Percentiles rank a stretch among this genome's conserved stretches.
Evolutionary conservation across 2,329 filamentous ascomycete species (phyloP).

Genomic region (Ophiostoma himal-ulmi): DNA sequence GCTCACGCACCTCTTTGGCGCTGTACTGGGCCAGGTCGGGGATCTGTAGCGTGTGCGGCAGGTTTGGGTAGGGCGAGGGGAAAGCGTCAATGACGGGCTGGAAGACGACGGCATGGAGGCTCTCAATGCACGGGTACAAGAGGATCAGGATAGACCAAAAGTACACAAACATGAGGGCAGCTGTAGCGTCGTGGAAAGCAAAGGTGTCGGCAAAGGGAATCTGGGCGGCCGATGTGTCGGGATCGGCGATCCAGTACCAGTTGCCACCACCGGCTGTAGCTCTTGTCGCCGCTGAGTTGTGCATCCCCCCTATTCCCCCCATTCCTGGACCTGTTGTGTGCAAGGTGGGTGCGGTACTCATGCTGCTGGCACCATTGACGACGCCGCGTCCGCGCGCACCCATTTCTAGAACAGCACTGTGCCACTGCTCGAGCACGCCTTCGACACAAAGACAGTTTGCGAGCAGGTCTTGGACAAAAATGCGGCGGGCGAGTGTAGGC

Average conservation of each 20-base stretch:
- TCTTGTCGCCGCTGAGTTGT: background rate
- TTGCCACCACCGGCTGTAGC: background rate
- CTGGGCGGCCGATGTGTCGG: constrained; percentile 30
- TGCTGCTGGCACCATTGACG: constrained; percentile 16
- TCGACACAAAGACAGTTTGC: constrained; percentile 45
- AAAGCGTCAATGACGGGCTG: constrained; percentile 41
- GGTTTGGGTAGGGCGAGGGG: constrained; percentile 36
- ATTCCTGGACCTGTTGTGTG: background rate
- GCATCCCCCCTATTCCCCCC: background rate
- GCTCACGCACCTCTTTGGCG: constrained; percentile 37
- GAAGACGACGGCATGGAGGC: constrained; percentile 41
- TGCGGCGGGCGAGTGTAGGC: constrained; percentile 38
- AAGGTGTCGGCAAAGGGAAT: constrained; percentile 44
- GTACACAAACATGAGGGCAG: constrained; percentile 45
- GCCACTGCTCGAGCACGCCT: constrained; percentile 45
- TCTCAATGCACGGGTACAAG: constrained; percentile 45
- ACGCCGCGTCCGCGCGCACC: constrained; percentile 22
- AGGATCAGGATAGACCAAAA: constrained; percentile 50
- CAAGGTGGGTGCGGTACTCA: background rate
- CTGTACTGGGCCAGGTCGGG: constrained; percentile 35
- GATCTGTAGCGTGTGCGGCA: constrained; percentile 33
- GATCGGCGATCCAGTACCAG: constrained; percentile 38
- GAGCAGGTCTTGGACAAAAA: constrained; percentile 45
- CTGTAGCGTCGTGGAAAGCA: constrained; percentile 41
- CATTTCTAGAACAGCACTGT: constrained; percentile 30